These are phyloP conservation scores for Lecanicillium sp. DNA, from an alignment of 2,329 filamentous ascomycete genomes.

Conservation along the genomic window DNA sequence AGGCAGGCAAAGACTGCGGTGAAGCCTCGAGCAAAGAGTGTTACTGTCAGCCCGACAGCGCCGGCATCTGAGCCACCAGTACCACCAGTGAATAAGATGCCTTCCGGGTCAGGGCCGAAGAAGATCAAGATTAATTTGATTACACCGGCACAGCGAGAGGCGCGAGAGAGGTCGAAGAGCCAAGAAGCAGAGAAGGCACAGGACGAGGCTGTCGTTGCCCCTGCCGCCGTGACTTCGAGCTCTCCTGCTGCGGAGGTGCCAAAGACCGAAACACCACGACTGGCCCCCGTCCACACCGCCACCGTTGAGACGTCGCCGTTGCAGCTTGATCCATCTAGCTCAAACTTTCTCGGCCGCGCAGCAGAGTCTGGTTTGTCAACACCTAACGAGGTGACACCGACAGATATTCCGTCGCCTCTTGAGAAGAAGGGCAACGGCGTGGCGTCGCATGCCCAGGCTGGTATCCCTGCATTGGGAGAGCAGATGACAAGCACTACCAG, in stretches of 20 bases:
- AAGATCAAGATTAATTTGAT: slow-evolving; percentile 56
- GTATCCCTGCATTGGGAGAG: slow-evolving; percentile 7
- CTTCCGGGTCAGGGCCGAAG: slow-evolving; percentile 51
- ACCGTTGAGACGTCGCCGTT: slow-evolving; percentile 6
- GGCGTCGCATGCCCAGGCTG: background rate
- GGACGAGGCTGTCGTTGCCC: background rate
- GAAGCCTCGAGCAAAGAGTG: slow-evolving; percentile 8
- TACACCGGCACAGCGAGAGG: slow-evolving; percentile 51
- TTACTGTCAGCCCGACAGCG: background rate
- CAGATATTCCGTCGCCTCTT: slow-evolving; percentile 6
- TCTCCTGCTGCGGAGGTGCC: background rate
- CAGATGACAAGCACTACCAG: slow-evolving; percentile 8
- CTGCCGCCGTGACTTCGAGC: background rate
- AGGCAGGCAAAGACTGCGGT: slow-evolving; percentile 11
- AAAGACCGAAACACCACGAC: background rate
- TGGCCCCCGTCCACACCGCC: background rate
- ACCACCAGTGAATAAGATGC: slow-evolving; percentile 40
- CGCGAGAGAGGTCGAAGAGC: slow-evolving; percentile 29
- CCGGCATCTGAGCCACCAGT: slow-evolving; percentile 6
- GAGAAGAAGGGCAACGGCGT: background rate
- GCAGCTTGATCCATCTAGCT: slow-evolving; percentile 12
- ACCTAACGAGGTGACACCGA: slow-evolving; percentile 3
- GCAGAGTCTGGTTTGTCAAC: slow-evolving; percentile 18
- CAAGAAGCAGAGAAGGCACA: slow-evolving; percentile 15
- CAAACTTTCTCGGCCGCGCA: slow-evolving; percentile 15